Evolutionary conservation across 2,329 filamentous ascomycete genomes (phyloP), one percentile per base, ranked within the genome.

Genomic region (Pseudocercospora vitis): DNA sequence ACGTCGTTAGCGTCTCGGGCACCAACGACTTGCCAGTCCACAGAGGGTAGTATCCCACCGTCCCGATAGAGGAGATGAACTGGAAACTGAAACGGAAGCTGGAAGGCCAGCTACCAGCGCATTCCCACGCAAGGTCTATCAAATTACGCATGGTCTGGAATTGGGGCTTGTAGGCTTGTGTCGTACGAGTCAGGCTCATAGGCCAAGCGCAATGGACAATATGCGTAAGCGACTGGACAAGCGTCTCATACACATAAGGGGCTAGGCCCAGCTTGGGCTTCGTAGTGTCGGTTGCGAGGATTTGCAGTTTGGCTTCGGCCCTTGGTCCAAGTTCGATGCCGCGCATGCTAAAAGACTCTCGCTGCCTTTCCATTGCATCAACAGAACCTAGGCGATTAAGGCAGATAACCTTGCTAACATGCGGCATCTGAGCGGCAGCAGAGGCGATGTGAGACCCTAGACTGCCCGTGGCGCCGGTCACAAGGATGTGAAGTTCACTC

Each of bases 151-250:
- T 73, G 3, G 76, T 74, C 2, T 73, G 70, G 33, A 83, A 74
- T 57, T 81, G 75, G 0, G 75, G 70, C 59, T 78, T 75, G 51
- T 82, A 83, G 0, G 74, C 78, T 19, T 72, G 68, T 5, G 81
- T 55, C 0, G 73, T 66, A 14, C 80, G 73, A 63, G 78, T 81
- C 63, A 77, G 79, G 64, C 80, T 79, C 66, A 83, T 81, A 0
- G 73, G 74, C 77, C 77, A 81, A 0, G 79, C 78, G 57, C 79
- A 81, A 66, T 83, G 80, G 16, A 79, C 52, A 33, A 83, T 73
- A 53, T 80, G 75, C 0, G 79, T 82, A 7, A 75, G 76, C 2
- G 48, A 60, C 0, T 57, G n/a, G 0, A 67, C 60, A 0, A 82
- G 69, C 0, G 46, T 18, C 2, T 64, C 33, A 57, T 81, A 81